phyloP scores from a whole-genome alignment of 371 early-diverging fungal species.

The Smittium culicis region DNA sequence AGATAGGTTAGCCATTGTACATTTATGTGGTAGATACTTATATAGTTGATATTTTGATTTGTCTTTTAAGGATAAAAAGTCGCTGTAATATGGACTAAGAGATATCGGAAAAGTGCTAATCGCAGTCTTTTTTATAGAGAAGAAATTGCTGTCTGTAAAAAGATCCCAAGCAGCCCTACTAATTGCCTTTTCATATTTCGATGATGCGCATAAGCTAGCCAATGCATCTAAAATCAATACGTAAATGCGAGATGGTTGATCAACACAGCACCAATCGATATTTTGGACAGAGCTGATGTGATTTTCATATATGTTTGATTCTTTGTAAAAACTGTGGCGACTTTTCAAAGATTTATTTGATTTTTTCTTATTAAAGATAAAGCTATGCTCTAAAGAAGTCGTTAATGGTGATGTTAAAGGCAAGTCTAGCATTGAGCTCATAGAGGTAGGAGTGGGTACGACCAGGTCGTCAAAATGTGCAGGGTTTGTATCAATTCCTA shows the following conservation, averaged over 20 bases:
- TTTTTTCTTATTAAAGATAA: not conserved
- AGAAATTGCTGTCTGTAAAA: conserved; percentile 35
- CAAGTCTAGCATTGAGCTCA: not conserved
- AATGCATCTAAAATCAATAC: conserved; percentile 26
- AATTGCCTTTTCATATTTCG: conserved; percentile 31
- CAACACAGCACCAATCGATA: conserved; percentile 4
- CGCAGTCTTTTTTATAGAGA: conserved; percentile 15
- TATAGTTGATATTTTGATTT: no score
- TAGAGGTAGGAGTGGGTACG: not conserved
- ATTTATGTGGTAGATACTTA: not conserved
- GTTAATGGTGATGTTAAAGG: not conserved
- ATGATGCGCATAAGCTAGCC: conserved; percentile 22
- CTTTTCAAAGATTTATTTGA: not conserved
- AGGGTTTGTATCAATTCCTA: not conserved
- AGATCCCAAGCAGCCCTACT: conserved; percentile 40
- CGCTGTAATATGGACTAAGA: not conserved
- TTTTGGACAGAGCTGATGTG: not conserved
- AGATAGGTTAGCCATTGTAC: not conserved
- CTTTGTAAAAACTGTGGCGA: not conserved
- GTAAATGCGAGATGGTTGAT: conserved; percentile 24
- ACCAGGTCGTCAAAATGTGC: not conserved
- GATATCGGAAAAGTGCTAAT: not conserved
- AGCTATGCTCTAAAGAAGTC: not conserved
- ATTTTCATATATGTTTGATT: not conserved
- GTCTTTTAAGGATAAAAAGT: no score